These are phyloP conservation scores for Hylodesmum podocarpum DNA, from an alignment of 306 rosid genomes.

Conservation along the genomic window DNA sequence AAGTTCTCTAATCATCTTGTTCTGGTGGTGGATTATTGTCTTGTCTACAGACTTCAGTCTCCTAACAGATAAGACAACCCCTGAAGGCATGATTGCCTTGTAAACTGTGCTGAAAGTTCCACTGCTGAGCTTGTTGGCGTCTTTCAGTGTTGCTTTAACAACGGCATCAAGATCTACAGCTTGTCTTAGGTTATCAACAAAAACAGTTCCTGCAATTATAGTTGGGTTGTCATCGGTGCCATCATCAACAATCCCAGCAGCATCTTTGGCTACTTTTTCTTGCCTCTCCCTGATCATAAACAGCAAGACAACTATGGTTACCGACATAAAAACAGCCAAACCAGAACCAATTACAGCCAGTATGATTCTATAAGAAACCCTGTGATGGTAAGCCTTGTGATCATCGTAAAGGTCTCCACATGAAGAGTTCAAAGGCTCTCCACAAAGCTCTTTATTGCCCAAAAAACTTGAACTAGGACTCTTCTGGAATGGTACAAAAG, in stretches of 20 bases:
- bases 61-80: constrained; percentile 79
- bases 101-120: constrained; percentile 96
- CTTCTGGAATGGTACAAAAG: constrained; percentile 88
- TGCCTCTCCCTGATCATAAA: constrained; percentile 91
- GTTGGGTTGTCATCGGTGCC: constrained; percentile 49
- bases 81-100: constrained; percentile 96
- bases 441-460: constrained; percentile 90
- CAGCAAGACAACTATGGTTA: constrained; percentile 79
- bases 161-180: constrained; percentile 90
- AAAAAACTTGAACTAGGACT: constrained; percentile 79
- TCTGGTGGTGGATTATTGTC: constrained; percentile 93
- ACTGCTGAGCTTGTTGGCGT: constrained; percentile 75
- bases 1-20: constrained; percentile 95
- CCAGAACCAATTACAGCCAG: constrained; percentile 90
- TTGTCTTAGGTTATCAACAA: constrained; percentile 82
- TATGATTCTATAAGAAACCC: constrained; percentile 87
- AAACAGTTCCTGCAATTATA: constrained; percentile 78
- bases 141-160: constrained; percentile 87
- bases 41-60: constrained; percentile 92
- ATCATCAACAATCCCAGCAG: constrained; percentile 65
- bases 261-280: constrained; percentile 76
- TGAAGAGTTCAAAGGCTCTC: constrained; percentile 72
- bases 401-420: constrained; percentile 59
- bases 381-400: constrained; percentile 61
- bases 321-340: constrained; percentile 81